Base-by-base conservation (phyloP, 495 filamentous ascomycete species). In the Filosporella fistucella region DNA sequence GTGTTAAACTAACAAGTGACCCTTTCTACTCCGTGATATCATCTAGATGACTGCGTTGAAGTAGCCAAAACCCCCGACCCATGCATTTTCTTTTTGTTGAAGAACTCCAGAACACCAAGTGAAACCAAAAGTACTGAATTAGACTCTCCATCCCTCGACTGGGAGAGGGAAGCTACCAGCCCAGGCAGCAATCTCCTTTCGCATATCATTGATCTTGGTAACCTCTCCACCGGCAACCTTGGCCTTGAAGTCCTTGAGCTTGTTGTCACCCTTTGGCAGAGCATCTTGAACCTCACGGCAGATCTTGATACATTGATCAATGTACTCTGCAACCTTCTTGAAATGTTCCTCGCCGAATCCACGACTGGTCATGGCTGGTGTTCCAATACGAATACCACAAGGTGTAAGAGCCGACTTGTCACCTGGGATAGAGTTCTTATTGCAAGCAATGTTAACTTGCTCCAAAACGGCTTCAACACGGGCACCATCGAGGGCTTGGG, bases 401-500 rank as follows among this genome's bases (percentile, higher is more conserved):
- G 94, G 94, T 49, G 89, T 94, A 56, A 99, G 81, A 16, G 94
- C 94, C 30, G 88, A 94, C 77, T 95, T 97, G 78, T 99, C 94
- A 50, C 94, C 94, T 47, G 94, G 94, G 42, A 95, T 91, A 42
- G 87, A 80, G 76, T 99, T 99, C 81, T 99, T 99, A 84, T 99
- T 99, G 78, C 88, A 93, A 47, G 94, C 89, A 61, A 97, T 94
- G 74, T 96, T 96, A 68, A 94, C 90, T 66, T 95, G 88, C 73
- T 99, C 94, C 2, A 97, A 81, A 47, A 97, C 84, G 36, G 90
- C 88, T 77, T 99, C 94, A 32, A 97, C 88, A 68, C 94, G 89
- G 30, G 94, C 94, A 59, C 94, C 91, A 64, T 96, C 91, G 17
- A 96, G 80, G 48, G 67, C 66, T 63, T 88, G 77, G 51, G 82